Percentiles rank a stretch among this genome's conserved stretches.
These are phyloP conservation scores for Aspergillus costaricaensis DNA, from an alignment of 2,329 filamentous ascomycete species.

Conservation along the genomic window DNA sequence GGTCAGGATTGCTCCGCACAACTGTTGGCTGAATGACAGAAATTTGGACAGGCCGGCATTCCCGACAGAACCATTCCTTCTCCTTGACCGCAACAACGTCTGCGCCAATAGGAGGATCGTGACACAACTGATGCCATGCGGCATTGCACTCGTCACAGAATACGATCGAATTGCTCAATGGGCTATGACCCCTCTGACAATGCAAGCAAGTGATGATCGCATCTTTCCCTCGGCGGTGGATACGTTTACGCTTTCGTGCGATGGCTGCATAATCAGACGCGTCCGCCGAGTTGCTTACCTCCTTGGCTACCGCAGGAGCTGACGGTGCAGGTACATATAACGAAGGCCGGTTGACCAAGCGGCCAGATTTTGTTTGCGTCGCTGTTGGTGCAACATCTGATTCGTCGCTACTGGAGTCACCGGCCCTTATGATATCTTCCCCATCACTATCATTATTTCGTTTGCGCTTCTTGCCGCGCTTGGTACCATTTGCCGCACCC, in stretches of 20 bases:
- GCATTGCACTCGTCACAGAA: constrained; percentile 81
- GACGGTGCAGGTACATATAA: constrained; percentile 59
- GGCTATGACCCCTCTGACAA: constrained; percentile 72
- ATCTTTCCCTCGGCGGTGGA: constrained; percentile 47
- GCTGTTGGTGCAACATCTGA: constrained; percentile 56
- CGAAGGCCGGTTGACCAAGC: constrained; percentile 66
- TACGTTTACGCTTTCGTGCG: constrained; percentile 60
- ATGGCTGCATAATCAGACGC: constrained; percentile 13
- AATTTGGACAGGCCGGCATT: constrained; percentile 58
- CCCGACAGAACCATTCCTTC: constrained; percentile 70
- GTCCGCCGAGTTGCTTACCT: constrained; percentile 17
- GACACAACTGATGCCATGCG: constrained; percentile 80
- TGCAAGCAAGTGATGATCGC: constrained; percentile 63
- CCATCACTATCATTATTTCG: constrained; percentile 32
- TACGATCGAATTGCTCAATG: constrained; percentile 75
- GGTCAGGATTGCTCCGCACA: constrained; percentile 32
- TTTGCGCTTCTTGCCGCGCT: constrained; percentile 26
- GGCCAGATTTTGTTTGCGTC: constrained; percentile 74
- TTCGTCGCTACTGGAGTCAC: constrained; percentile 41
- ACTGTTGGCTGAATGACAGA: constrained; percentile 43
- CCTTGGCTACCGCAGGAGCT: constrained; percentile 21
- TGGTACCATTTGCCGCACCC: constrained; percentile 17
- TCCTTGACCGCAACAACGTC: constrained; percentile 67
- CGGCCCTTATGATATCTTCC: constrained; percentile 37
- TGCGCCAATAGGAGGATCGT: constrained; percentile 72